Evolutionary conservation across 2,329 filamentous ascomycete species (phyloP), one percentile per base, ranked within the genome.

Genomic region (Fusarium mexicanum): DNA sequence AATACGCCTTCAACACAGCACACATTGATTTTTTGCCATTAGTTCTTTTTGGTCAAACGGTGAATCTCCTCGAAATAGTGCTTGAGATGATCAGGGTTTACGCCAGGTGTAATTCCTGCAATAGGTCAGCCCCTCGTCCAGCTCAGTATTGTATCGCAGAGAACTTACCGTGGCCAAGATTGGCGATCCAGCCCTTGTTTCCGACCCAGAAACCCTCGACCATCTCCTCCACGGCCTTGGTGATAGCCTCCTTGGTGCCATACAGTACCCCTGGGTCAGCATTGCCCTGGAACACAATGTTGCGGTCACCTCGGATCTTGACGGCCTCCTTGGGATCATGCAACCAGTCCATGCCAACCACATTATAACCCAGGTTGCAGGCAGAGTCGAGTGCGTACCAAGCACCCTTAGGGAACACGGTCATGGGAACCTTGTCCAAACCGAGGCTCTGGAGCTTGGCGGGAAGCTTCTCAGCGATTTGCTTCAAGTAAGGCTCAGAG

Each of bases 41-140:
- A 83, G 55, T 81, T 81, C 79, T 81, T 81, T 78, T 87, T 88
- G 41, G 89, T 90, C 68, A 91, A 83, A 54, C 93, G 89, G 82
- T 98, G 94, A 65, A 98, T 91, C 84, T 99, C 96, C 80, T 97
- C 87, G 75, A 99, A 96, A 86, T 94, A 99, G 85, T 97, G 97
- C 81, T 91, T 96, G 76, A 99, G 86, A 82, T 98, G 92, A 57
- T 98, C 95, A 0, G 96, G 96, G 77, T 98, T 93, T 61, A 99
- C 96, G 74, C 95, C 93, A 2, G 96, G 96, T 38, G 96, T 99
- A 73, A 99, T 95, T 70, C 94, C 94, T 96, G 78, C 8, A 31
- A 29, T 54, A 4, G 26, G 37, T 79, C 41, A 78, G 74, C 58
- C 61, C 50, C 26, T 44, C 16, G 40, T 40, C 20, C 54, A 50